Base-by-base conservation (phyloP, 306 rosid species). In the Pueraria montana region DNA sequence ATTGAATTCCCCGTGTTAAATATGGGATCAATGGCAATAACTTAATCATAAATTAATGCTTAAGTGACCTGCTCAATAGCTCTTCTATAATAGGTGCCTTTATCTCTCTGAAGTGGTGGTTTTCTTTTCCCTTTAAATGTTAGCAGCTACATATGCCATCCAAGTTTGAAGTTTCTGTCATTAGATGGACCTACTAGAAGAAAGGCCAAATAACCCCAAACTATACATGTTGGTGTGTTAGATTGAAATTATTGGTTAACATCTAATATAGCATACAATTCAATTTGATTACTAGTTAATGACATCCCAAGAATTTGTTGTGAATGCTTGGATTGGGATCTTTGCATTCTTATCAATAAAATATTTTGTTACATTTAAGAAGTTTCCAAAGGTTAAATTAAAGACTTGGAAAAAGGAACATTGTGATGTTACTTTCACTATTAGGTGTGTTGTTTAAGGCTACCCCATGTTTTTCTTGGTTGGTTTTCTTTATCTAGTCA, bases 401-500 rank as follows among this genome's bases (percentile, higher is more conserved):
- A 53, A 38, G 21, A 13, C 7, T 11, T n/a, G 69, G 55, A 61
- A 55, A 34, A 36, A 17, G 67, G 53, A 21, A 21, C 4, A n/a
- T 20, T 38, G 53, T 20, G 53, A 40, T 17, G 10, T 21, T 56
- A 21, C 71, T 77, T 45, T 56, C 27, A 30, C 38, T 63, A 30
- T 77, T 23, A n/a, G 46, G 43, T 38, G 43, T 38, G 43, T 38
- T 79, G 49, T 43, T 71, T 13, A 36, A n/a, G 36, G 49, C 17
- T 59, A 56, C 20, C 46, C 23, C 21, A 4, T 71, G 61, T 34
- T 71, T 18, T 20, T 49, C 43, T 42, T 45, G 16, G 30, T 59
- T 24, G 24, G 46, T 64, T 78, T 78, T 78, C 67, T 78, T 36
- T 18, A 61, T 23, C 27, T 23, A 74, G 56, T 64, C 55, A 36